Evolutionary conservation across 2,329 filamentous ascomycete species (phyloP), one percentile per base, ranked within the genome.

Genomic region (Pezicula rhizophila): DNA sequence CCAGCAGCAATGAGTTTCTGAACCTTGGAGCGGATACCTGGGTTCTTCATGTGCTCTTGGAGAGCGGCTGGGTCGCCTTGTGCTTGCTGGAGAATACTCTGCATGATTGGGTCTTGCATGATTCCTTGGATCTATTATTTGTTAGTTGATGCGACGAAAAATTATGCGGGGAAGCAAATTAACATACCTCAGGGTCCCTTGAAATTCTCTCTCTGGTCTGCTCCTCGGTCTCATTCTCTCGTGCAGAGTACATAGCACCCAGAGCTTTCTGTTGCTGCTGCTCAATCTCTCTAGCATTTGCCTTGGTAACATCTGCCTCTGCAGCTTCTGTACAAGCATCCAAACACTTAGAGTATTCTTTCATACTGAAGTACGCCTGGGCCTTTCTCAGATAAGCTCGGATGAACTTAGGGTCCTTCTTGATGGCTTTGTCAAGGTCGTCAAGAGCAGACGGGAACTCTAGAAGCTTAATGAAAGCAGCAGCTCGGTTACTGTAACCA

Each of bases 31-130:
- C 84, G 79, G 59, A 99, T 87, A 50, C 77, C 79, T 0, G 89
- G 80, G 74, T 97, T 99, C 75, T 84, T 88, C 88, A 99, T 96
- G 71, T 99, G 95, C 69, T 99, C 92, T 66, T 95, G 86, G 54
- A 99, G 80, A 41, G 93, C 93, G 43, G 86, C 86, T 15, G 93
- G 93, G 63, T 99, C 88, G 48, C 82, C 83, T 77, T 97, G 95
- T 41, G 93, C 93, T 73, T 99, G 93, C 68, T 97, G 91, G 49
- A 97, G 80, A 58, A 96, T 96, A 57, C 86, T 87, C 73, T 99
- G 90, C 92, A 99, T 97, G 65, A 99, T 85, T 14, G 93, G 93
- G 65, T 99, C 93, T 68, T 91, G 85, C 71, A 97, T 87, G 64
- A 96, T 92, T 54, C 76, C 70, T 79, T 95, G 88, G 66, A 97